phyloP scores from a whole-genome alignment of 306 rosid species.

The Geum urbanum region DNA sequence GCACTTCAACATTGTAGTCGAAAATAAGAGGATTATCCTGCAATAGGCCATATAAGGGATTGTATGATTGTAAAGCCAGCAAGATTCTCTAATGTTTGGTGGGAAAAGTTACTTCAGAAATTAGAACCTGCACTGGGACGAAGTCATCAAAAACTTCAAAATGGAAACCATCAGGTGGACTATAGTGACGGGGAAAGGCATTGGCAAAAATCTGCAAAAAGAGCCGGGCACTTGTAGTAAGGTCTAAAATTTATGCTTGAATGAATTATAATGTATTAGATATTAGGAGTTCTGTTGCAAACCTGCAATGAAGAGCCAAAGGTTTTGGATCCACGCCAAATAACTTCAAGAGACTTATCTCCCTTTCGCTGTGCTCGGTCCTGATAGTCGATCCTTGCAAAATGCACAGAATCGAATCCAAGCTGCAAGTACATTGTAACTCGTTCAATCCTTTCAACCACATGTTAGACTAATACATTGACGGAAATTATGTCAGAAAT shows the following conservation, averaged over 20 bases:
- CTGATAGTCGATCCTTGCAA: conserved; percentile 86
- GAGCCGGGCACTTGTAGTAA: conserved; percentile 8
- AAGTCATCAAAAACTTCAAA: conserved; percentile 52
- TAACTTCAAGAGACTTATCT: conserved; percentile 81
- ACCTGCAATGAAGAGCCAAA: conserved; percentile 89
- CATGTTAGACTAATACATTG: background rate
- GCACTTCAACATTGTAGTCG: conserved; percentile 57
- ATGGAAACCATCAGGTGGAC: conserved; percentile 61
- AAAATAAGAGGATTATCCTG: conserved; percentile 75
- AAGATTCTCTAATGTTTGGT: background rate
- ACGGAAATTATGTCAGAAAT: background rate
- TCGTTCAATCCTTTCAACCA: too few species aligned
- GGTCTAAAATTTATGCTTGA: background rate
- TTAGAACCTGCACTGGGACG: conserved; percentile 60
- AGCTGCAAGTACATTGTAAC: conserved; percentile 46
- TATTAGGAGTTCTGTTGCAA: conserved; percentile 13
- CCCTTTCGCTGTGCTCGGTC: conserved; percentile 67
- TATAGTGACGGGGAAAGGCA: conserved; percentile 68
- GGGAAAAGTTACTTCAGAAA: conserved; percentile 11
- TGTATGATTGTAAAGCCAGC: conserved; percentile 4
- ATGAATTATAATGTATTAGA: background rate
- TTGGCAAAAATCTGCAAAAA: conserved; percentile 69
- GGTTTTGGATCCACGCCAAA: conserved; percentile 85
- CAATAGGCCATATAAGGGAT: conserved; percentile 24
- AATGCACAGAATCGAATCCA: conserved; percentile 91